Base-by-base conservation (phyloP, 225 moss, liverwort and hornwort genomes). In the Sphagnum tenellum region DNA sequence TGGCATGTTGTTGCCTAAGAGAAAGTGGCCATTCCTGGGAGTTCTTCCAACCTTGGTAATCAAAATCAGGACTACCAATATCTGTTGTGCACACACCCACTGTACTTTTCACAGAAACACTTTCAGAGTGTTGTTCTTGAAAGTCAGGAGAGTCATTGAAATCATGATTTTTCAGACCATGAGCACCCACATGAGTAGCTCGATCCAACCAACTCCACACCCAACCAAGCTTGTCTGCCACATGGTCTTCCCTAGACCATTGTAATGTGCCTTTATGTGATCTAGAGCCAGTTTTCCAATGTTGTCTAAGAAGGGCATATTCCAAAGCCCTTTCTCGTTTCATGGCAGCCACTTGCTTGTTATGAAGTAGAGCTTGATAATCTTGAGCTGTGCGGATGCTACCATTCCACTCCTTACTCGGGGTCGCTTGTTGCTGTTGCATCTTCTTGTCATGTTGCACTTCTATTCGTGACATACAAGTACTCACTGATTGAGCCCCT, bases 131-230 rank as follows among this genome's bases (percentile, higher is more conserved):
- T 2, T 69, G 73, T 9, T 73, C 67, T 11, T 69, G 61, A 11
- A 55, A 52, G 50, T 75, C 64, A 12, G 72, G 68, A 62, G 72
- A 68, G 55, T 73, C 63, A 62, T 80, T 76, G 5, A 67, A 80
- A 10, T 76, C 73, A 54, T 70, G 64, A 59, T 80, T 80, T 5
- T 73, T 70, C 4, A 76, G 76, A 55, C 76, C 65, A 54, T 80
- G 76, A 3, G 80, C 76, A 45, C 80, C 76, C 76, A 76, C 73
- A 47, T 79, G 73, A 55, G 79, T 48, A 58, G 82, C 82, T 14
- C 80, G 80, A 12, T 80, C 80, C 49, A 80, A 68, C 80, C 80
- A 80, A 44, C 69, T 80, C 80, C 80, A 80, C 61, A 80, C 80
- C 73, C 76, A 80, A n/a, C 80, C 73, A 45, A 70, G 80, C 67